These are phyloP conservation scores for Suhomyces bokatorum DNA, from an alignment of 1,139 yeast species.

Conservation along the genomic window DNA sequence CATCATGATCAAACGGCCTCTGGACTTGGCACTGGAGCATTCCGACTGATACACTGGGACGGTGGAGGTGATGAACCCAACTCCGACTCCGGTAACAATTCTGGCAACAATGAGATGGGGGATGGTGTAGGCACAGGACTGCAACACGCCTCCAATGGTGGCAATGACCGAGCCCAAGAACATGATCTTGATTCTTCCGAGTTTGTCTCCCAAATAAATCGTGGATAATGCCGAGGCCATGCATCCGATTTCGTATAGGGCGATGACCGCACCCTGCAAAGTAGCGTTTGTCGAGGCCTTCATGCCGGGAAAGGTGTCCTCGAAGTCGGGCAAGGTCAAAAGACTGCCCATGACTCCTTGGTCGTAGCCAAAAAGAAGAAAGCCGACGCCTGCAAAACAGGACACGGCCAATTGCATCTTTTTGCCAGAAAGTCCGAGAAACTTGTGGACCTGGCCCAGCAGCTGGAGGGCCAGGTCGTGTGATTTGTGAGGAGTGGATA, in stretches of 20 bases:
- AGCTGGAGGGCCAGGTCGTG: neutral
- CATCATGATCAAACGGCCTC: conserved; percentile 39
- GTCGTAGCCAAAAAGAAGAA: conserved; percentile 45
- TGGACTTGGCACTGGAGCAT: conserved; percentile 33
- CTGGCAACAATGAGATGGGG: conserved; percentile 43
- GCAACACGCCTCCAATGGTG: conserved; percentile 39
- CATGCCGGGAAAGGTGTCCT: conserved; percentile 40
- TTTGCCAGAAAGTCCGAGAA: conserved; percentile 29
- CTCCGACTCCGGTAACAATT: conserved; percentile 45
- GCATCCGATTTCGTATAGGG: conserved; percentile 42
- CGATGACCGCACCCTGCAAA: conserved; percentile 42
- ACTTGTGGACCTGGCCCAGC: conserved; percentile 15
- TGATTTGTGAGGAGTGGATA: neutral
- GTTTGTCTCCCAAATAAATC: conserved; percentile 35
- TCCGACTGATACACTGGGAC: conserved; percentile 45
- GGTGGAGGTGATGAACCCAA: conserved; percentile 37
- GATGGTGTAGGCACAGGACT: conserved; percentile 33
- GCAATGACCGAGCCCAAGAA: conserved; percentile 35
- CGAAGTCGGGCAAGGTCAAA: conserved; percentile 40
- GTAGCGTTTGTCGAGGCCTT: conserved; percentile 30
- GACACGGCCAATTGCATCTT: conserved; percentile 30
- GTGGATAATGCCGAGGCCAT: conserved; percentile 36
- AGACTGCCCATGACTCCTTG: conserved; percentile 53
- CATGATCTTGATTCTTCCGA: conserved; percentile 35
- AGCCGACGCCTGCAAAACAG: conserved; percentile 33